Percentiles rank a stretch among this genome's conserved stretches.
Conservation (phyloP, 202 grass and related monocot species). For the Saccharum hybrid region DNA sequence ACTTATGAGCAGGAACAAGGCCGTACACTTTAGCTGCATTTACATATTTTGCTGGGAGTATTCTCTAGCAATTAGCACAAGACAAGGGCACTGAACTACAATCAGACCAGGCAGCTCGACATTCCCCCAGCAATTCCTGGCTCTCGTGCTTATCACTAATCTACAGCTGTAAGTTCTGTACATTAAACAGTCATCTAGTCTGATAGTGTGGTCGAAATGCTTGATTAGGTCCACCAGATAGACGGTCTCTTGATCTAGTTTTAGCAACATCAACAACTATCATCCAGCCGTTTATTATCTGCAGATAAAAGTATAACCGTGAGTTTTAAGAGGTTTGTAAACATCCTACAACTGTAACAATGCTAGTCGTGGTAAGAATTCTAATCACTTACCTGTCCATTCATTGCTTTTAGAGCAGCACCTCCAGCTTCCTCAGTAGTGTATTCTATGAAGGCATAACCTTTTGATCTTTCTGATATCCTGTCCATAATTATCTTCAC, state of each 20-base stretch:
- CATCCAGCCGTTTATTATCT: constrained; percentile 99
- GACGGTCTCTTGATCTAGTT: constrained; percentile 51
- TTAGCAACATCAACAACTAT: constrained; percentile 88
- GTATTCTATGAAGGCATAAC: constrained; percentile 91
- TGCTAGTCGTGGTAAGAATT: not conserved
- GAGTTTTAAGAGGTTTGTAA: constrained; percentile 22
- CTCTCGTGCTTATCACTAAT: constrained; percentile 41
- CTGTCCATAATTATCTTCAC: constrained; percentile 97
- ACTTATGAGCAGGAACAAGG: not conserved
- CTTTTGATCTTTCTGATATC: constrained; percentile 98
- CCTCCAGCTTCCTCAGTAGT: constrained; percentile 91
- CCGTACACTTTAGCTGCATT: not conserved
- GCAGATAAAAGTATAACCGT: constrained; percentile 32
- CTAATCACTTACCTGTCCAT: constrained; percentile 65
- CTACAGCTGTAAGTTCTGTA: constrained; percentile 11
- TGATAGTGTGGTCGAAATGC: constrained; percentile 34
- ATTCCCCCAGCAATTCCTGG: constrained; percentile 36
- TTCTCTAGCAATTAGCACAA: constrained; percentile 27
- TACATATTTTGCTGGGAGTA: not conserved
- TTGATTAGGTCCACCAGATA: constrained; percentile 40
- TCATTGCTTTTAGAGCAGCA: constrained; percentile 92
- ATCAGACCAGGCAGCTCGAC: constrained; percentile 47
- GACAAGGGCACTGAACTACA: constrained; percentile 36
- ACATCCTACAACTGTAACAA: not conserved
- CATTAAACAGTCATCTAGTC: constrained; percentile 35